Conservation (phyloP, 2,329 filamentous ascomycete species). For the Sordariomycetes sp. region DNA sequence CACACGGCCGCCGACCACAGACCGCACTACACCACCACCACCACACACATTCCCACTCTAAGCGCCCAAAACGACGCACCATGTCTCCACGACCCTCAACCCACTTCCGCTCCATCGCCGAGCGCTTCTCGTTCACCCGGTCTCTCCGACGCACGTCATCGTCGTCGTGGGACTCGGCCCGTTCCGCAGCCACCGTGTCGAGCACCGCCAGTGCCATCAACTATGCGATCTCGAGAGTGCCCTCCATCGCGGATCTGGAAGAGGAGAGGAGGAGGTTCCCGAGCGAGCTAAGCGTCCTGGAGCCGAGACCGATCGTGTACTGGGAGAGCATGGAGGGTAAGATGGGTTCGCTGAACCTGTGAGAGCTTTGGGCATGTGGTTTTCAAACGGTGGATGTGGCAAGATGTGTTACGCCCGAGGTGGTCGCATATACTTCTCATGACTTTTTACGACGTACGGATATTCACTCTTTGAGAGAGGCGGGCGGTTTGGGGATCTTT, state of each 20-base stretch:
- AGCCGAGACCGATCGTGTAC: conserved; percentile 54
- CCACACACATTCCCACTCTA: too few species aligned
- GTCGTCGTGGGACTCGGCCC: not conserved
- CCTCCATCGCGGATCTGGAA: conserved; percentile 46
- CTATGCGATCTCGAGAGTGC: conserved; percentile 48
- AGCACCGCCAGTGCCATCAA: conserved; percentile 44
- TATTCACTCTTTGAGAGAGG: too few species aligned
- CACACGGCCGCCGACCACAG: too few species aligned
- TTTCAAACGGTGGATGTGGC: too few species aligned
- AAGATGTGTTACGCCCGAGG: too few species aligned
- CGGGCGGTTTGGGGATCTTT: too few species aligned
- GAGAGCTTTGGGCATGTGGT: too few species aligned
- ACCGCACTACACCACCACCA: too few species aligned
- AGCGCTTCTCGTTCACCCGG: not conserved
- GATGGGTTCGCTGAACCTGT: conserved; percentile 28
- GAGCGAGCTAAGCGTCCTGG: conserved; percentile 45
- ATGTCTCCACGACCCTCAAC: not conserved
- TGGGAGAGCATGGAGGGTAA: conserved; percentile 56
- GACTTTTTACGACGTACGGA: too few species aligned
- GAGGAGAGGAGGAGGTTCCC: conserved; percentile 46
- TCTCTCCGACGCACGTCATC: conserved; percentile 3
- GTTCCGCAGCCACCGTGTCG: conserved; percentile 6
- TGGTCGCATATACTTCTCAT: too few species aligned
- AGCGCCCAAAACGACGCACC: too few species aligned
- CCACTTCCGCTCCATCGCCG: not conserved